Evolutionary conservation across 441 rosid species (phyloP), one percentile per base, ranked within the genome.

Genomic region (Lepidium campestre): DNA sequence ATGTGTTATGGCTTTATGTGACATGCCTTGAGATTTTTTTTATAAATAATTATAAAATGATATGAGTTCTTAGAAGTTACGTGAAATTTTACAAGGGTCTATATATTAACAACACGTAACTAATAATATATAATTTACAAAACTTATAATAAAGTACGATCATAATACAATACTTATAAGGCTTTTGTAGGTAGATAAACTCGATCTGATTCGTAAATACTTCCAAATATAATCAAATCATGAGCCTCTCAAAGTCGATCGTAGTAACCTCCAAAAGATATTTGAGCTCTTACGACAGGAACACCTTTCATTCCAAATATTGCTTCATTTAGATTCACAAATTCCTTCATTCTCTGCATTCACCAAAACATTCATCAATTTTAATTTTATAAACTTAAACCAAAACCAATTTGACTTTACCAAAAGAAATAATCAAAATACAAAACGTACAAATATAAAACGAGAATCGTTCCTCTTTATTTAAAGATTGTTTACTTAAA

Each of bases 251-350:
- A 89, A 58, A 89, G 70, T 42, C 80, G 79, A 67, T 87, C 85
- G 60, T 86, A 79, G 78, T 88, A 80, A 17, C 94, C 98, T 7
- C 96, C 98, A 68, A 56, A 81, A 22, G 88, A 83, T 12, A 90
- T 77, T 53, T 81, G 94, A 71, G 94, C 98, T 72, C 89, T 80
- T 17, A 79, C 64, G 23, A 83, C 66, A 7, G 97, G 96, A 32
- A 75, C 84, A 39, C 93, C 90, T 83, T 89, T 84, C 12, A 44
- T 83, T 22, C 78, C 82, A 50, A 90, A 82, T 22, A 88, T 86
- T 66, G 92, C 82, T 65, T 85, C 96, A 57, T 90, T 90, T 58
- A 90, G 19, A 32, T 81, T 84, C 47, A 83, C 97, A 67, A 71
- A 89, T 59, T 87, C 80, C 65, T 85, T 87, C 56, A 90, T 83